These are phyloP conservation scores for Spizellomyces punctatus DNA, from an alignment of 192 early-diverging fungal species.

Conservation along the genomic window DNA sequence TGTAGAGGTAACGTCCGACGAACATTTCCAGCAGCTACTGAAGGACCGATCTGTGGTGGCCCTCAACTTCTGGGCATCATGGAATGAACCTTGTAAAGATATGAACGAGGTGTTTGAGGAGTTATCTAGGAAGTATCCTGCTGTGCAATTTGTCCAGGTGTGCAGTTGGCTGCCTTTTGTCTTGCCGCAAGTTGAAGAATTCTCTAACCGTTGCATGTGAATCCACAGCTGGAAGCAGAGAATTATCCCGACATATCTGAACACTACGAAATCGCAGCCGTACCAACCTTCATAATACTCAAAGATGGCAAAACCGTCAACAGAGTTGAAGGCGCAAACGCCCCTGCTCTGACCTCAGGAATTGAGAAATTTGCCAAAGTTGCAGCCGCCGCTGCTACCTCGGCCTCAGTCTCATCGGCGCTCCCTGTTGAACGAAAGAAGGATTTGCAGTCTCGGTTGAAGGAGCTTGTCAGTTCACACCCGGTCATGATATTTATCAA, in stretches of 20 bases:
- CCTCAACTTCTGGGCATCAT: slow-evolving; percentile 91
- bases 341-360: slow-evolving; percentile 71
- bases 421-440: slow-evolving; percentile 31
- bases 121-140: slow-evolving; percentile 74
- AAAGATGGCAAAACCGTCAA: slow-evolving; percentile 74
- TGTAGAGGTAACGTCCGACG: slow-evolving; percentile 34
- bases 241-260: slow-evolving; percentile 87
- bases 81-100: slow-evolving; percentile 87
- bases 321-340: slow-evolving; percentile 88
- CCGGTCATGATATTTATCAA: slow-evolving; percentile 97
- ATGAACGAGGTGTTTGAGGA: slow-evolving; percentile 92
- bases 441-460: slow-evolving; percentile 40
- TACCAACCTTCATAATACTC: slow-evolving; percentile 87
- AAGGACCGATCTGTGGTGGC: slow-evolving; percentile 32
- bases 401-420: slow-evolving; percentile 1
- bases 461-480: slow-evolving; percentile 42
- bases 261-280: slow-evolving; percentile 84
- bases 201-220: too few relatives aligned
- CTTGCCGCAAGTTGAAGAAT: too few relatives aligned
- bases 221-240: slow-evolving; percentile 73
- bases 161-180: not conserved
- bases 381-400: slow-evolving; percentile 6
- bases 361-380: slow-evolving; percentile 68
- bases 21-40: slow-evolving; percentile 34
- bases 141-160: slow-evolving; percentile 78